Base-by-base conservation (phyloP, 371 early-diverging fungal genomes). In the Synchytrium microbalum region DNA sequence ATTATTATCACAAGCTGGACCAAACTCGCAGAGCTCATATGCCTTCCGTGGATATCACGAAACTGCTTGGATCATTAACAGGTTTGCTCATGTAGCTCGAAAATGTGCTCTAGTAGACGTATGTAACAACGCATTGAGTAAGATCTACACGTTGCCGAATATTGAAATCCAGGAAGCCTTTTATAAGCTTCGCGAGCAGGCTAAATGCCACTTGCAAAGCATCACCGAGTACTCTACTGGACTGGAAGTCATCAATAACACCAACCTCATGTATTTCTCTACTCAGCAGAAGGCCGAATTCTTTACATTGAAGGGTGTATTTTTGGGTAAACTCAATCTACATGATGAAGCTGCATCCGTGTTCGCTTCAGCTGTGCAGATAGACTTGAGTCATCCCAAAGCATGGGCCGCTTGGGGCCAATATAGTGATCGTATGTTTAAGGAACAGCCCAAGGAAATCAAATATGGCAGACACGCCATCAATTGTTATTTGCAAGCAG, bases 1-100 rank as follows among this genome's bases (percentile, higher is more conserved):
- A 0, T 72, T 85, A 51, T 66, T 88, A 32, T 59, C 82, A 75
- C 70, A 69, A 66, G 64, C 59, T 55, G 73, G 78, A 8, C 38
- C n/a, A 8, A 75, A 73, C 59, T 69, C 86, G 19, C 72, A 79
- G 16, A 89, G 89, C 67, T 90, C 96, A 5, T 88, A 88, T 68
- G 95, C 96, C 0, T 98, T 92, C 73, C 88, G 97, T 26, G 99
- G 99, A 3, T 96, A 94, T 75, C 98, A 99, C 72, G 99, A 99
- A 75, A 97, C 95, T 25, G 99, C 99, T 0, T 98, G 99, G 98
- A 95, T 96, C 54, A 96, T 97, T 78, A 99, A 99, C 69, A 87
- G 96, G n/a, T 99, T 99, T 73, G 98, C 99, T 0, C 93, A 94
- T 62, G 92, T 96, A n/a, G 95, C 98, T 2, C 83, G 99, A 24